phyloP scores from a whole-genome alignment of 2,329 filamentous ascomycete genomes.

The Grosmannia serpens region DNA sequence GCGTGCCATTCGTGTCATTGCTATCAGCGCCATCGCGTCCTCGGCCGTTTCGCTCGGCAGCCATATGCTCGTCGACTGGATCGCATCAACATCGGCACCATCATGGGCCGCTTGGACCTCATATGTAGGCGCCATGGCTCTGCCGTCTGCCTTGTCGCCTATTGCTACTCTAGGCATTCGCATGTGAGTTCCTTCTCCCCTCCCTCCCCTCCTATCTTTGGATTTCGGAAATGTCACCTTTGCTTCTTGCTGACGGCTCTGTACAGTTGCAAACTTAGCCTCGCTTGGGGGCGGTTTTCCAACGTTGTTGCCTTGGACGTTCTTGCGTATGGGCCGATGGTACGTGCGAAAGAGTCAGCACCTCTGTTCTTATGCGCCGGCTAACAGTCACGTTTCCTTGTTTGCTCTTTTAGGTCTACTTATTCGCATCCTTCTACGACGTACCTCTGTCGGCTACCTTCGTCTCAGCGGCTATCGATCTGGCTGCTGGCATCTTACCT shows the following conservation, averaged over 20 bases:
- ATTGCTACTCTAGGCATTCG: not conserved
- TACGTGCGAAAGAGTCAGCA: slow-evolving; percentile 24
- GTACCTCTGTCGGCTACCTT: slow-evolving; percentile 25
- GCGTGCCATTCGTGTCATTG: not conserved
- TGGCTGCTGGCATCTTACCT: slow-evolving; percentile 3
- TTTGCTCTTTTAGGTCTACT: slow-evolving; percentile 43
- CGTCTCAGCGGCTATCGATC: not conserved
- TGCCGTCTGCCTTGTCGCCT: not conserved
- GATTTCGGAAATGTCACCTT: not conserved
- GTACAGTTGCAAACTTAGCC: slow-evolving; percentile 52
- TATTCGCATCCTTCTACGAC: slow-evolving; percentile 68
- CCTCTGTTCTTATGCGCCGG: slow-evolving; percentile 1
- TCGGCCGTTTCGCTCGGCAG: not conserved
- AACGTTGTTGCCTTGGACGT: slow-evolving; percentile 55
- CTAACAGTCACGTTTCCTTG: not conserved
- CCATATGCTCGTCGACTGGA: not conserved
- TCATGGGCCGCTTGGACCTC: slow-evolving; percentile 1
- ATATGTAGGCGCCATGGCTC: not conserved
- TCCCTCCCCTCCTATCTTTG: too few species aligned
- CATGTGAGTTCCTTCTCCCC: not conserved
- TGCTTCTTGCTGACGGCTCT: not conserved
- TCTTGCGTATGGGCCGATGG: slow-evolving; percentile 63
- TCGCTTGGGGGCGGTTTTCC: slow-evolving; percentile 59
- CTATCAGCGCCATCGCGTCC: not conserved
- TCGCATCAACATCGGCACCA: not conserved